Conservation (phyloP, 208 protist species). For the Novymonas esmeraldas region DNA sequence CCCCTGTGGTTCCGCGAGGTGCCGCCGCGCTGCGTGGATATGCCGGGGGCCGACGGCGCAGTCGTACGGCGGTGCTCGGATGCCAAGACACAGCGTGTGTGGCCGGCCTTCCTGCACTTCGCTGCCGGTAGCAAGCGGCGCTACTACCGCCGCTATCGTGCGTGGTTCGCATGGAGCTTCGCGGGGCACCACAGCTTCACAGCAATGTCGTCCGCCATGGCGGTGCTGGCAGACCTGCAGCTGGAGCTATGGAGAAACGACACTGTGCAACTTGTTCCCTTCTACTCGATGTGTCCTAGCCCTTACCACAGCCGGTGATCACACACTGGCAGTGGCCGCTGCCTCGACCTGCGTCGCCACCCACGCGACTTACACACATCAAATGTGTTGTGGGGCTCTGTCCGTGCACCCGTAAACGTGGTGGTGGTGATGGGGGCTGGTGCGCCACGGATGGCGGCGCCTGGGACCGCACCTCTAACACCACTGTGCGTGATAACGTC, state of each 20-base stretch:
- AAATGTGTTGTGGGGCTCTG: no score
- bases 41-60: background rate
- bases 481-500: no score
- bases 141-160: background rate
- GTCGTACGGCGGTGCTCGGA: background rate
- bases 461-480: no score
- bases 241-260: slow-evolving; percentile 1
- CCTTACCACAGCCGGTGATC: background rate
- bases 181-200: background rate
- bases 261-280: background rate
- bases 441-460: no score
- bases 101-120: slow-evolving; percentile 5
- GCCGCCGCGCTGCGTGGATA: background rate
- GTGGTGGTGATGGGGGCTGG: no score
- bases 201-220: slow-evolving; percentile 1
- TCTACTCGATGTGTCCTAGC: background rate
- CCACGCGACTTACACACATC: no score
- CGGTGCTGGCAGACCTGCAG: background rate
- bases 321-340: no score
- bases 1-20: background rate
- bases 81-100: background rate
- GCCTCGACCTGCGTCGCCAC: no score
- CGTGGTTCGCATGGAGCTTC: slow-evolving; percentile 7
- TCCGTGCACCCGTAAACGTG: no score
- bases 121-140: slow-evolving; percentile 1